phyloP scores from a whole-genome alignment of 345 rosid genomes.

The Eucalyptus marginata region DNA sequence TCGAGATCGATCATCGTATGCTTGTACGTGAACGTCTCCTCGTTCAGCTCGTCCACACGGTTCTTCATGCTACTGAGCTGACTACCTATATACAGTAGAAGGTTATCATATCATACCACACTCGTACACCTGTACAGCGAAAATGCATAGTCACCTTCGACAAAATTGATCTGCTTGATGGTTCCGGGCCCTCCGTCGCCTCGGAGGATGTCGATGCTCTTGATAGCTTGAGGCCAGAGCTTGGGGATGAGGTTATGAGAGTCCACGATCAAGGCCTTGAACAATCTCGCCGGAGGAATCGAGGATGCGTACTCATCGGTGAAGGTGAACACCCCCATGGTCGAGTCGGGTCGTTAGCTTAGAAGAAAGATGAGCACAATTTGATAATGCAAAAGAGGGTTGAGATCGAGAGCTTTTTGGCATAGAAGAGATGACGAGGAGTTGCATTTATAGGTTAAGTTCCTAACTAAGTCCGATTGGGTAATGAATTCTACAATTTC shows the following conservation, averaged over 20 bases:
- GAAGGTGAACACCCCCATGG: not conserved
- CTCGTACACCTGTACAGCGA: not conserved
- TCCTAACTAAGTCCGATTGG: not conserved
- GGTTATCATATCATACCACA: not conserved
- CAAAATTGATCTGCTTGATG: constrained; percentile 19
- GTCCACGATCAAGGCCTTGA: constrained; percentile 24
- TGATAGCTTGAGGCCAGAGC: constrained; percentile 11
- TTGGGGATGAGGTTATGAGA: constrained; percentile 22
- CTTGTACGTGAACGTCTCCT: constrained; percentile 2
- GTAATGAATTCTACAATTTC: not conserved
- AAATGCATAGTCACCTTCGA: constrained; percentile 1
- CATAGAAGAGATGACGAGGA: not conserved
- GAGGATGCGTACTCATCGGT: not conserved
- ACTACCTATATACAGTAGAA: not conserved
- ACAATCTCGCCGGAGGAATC: constrained; percentile 19
- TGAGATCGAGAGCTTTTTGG: not conserved
- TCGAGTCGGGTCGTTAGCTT: not conserved
- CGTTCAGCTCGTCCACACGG: constrained; percentile 10
- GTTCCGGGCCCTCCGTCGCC: constrained; percentile 33
- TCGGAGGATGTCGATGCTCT: constrained; percentile 6
- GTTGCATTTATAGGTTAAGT: not conserved
- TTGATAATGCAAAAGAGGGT: not conserved
- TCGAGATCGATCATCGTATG: constrained; percentile 23
- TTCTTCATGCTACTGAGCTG: constrained; percentile 5
- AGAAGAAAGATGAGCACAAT: not conserved